Conservation (phyloP, 176 grass and related monocot species). For the Canna indica region DNA sequence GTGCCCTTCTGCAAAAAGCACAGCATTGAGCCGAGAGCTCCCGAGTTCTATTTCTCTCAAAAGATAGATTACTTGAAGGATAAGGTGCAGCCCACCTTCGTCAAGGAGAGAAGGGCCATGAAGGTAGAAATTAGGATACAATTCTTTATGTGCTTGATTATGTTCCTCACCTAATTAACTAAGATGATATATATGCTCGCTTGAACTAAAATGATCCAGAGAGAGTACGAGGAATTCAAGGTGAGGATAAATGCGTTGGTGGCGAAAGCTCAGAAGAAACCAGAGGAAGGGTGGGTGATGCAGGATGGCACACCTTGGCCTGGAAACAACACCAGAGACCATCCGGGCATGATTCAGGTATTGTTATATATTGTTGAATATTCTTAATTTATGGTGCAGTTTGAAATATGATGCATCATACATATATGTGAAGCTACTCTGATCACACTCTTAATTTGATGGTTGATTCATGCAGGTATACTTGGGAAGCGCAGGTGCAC, state of each 20-base stretch:
- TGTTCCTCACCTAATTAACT: too few relatives aligned
- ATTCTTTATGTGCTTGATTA: too few relatives aligned
- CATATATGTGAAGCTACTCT: too few relatives aligned
- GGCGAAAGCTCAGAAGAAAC: constrained; percentile 78
- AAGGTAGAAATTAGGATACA: constrained; percentile 35
- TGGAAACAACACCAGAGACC: constrained; percentile 84
- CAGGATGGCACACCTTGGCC: constrained; percentile 92
- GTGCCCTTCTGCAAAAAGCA: constrained; percentile 99
- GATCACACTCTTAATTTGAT: too few relatives aligned
- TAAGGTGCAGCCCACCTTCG: constrained; percentile 90
- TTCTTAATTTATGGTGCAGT: too few relatives aligned
- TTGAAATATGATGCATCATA: too few relatives aligned
- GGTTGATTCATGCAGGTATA: constrained; percentile 79
- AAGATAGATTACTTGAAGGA: constrained; percentile 99
- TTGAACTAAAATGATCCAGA: constrained; percentile 21
- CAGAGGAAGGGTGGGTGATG: constrained; percentile 98
- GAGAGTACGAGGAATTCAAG: constrained; percentile 98
- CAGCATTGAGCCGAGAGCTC: constrained; percentile 66
- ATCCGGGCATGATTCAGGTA: constrained; percentile 88
- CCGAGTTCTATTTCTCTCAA: constrained; percentile 96
- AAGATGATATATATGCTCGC: too few relatives aligned
- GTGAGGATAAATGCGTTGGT: constrained; percentile 82
- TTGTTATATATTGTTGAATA: too few relatives aligned
- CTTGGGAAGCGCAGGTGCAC: constrained; percentile 73
- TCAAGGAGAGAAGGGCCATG: constrained; percentile 89